A percentile compares a stretch with the other conserved stretches of the same genome.
These are phyloP conservation scores for Fallopia convolvulus DNA, from an alignment of 148 eudicot species.

Conservation along the genomic window DNA sequence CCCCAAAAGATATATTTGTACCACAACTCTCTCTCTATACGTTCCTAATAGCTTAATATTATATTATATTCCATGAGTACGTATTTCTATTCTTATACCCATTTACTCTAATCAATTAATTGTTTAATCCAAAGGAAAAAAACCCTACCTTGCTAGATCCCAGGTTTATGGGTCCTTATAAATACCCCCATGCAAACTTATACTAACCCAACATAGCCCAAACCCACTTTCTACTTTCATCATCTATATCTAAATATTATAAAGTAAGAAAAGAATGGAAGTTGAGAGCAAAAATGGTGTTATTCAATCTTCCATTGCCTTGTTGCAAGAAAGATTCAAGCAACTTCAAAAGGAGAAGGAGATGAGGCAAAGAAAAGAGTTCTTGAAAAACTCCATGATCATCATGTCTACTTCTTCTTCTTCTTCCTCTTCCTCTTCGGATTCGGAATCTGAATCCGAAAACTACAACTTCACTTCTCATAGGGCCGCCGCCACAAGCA, in stretches of 20 bases:
- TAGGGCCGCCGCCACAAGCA: not conserved
- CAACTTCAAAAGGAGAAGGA: conserved; percentile 40
- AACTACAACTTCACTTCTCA: not conserved
- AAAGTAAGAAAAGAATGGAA: not conserved
- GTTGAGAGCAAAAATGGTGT: conserved; percentile 12
- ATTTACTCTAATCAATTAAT: not conserved
- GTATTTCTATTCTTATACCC: not conserved
- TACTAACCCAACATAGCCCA: not conserved
- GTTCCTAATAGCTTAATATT: not conserved
- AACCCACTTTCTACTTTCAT: not conserved
- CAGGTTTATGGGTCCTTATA: not conserved
- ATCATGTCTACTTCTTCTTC: not conserved
- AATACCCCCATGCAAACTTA: conserved; percentile 19
- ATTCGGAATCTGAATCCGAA: conserved; percentile 2
- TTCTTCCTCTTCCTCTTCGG: not conserved
- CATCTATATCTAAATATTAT: not conserved
- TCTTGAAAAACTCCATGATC: conserved; percentile 17
- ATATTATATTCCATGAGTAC: too few species aligned
- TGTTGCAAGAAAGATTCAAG: conserved; percentile 53
- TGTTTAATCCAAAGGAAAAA: not conserved
- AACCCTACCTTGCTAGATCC: not conserved
- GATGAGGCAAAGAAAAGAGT: conserved; percentile 40
- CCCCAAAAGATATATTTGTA: conserved; percentile 25
- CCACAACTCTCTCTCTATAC: not conserved
- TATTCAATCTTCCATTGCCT: conserved; percentile 30